These are phyloP conservation scores for Pseudocercospora pini-densiflorae DNA, from an alignment of 2,329 filamentous ascomycete species.

Conservation along the genomic window DNA sequence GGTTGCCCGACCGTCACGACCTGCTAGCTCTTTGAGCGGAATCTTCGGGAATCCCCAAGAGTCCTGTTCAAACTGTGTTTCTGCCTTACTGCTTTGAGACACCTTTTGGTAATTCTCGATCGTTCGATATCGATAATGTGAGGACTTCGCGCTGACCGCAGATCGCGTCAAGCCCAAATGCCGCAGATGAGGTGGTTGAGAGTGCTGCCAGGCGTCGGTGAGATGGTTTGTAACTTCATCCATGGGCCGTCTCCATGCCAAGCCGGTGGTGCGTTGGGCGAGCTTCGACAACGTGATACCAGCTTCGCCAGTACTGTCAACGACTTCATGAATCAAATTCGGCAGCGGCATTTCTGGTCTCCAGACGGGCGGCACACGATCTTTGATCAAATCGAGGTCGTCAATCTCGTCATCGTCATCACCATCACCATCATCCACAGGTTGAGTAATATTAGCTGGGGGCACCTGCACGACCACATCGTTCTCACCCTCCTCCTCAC, in stretches of 20 bases:
- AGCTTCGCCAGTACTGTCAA: constrained; percentile 50
- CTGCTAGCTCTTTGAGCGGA: constrained; percentile 40
- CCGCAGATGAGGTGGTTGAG: constrained; percentile 62
- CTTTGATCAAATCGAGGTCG: constrained; percentile 18
- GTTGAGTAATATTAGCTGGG: not conserved
- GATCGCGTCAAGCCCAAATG: constrained; percentile 61
- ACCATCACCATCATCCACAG: constrained; percentile 1
- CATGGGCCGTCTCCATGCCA: constrained; percentile 58
- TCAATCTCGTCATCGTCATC: constrained; percentile 27
- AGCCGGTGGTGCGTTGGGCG: constrained; percentile 46
- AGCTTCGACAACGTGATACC: constrained; percentile 57
- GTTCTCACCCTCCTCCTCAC: constrained; percentile 13
- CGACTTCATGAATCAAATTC: constrained; percentile 58
- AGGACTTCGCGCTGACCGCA: constrained; percentile 50
- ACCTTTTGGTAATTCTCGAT: constrained; percentile 57
- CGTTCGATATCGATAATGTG: constrained; percentile 61
- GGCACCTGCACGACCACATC: constrained; percentile 6
- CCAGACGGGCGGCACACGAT: constrained; percentile 58
- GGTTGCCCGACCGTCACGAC: constrained; percentile 48
- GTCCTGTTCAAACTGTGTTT: constrained; percentile 43
- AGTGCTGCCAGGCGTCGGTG: constrained; percentile 60
- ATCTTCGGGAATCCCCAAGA: constrained; percentile 53
- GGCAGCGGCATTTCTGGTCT: constrained; percentile 56
- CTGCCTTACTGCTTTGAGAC: not conserved
- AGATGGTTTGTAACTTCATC: constrained; percentile 59